These are phyloP conservation scores for Litsea cubeba DNA, from an alignment of 164 flowering plant species.

Conservation along the genomic window DNA sequence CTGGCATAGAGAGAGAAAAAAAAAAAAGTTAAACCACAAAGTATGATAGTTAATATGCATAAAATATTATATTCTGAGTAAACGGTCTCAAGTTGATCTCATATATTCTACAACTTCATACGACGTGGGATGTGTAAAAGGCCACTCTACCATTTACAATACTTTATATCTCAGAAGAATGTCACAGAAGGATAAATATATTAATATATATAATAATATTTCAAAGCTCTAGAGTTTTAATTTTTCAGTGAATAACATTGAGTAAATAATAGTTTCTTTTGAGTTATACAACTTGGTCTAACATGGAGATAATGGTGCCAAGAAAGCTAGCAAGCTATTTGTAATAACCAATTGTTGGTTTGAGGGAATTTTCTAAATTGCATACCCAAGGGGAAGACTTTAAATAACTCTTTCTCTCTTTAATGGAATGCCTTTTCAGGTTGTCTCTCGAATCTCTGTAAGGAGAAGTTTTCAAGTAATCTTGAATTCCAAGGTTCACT, in stretches of 20 bases:
- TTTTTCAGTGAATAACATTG: neutral
- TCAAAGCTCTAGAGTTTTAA: neutral
- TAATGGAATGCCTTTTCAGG: constrained; percentile 8
- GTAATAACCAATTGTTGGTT: neutral
- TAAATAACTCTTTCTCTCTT: neutral
- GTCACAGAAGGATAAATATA: neutral
- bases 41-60: neutral
- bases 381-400: neutral
- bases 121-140: neutral
- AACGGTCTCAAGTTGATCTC: neutral
- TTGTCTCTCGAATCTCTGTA: neutral
- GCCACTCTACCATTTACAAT: neutral
- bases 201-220: no score
- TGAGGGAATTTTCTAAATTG: neutral
- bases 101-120: neutral
- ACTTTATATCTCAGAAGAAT: no score
- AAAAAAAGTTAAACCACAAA: neutral
- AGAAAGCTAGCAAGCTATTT: neutral
- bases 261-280: neutral
- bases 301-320: neutral
- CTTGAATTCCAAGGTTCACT: neutral
- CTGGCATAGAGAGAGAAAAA: neutral
- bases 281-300: neutral
- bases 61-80: neutral
- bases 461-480: neutral